Conservation (phyloP, 371 early-diverging fungal genomes). For the Mucor mucedo region DNA sequence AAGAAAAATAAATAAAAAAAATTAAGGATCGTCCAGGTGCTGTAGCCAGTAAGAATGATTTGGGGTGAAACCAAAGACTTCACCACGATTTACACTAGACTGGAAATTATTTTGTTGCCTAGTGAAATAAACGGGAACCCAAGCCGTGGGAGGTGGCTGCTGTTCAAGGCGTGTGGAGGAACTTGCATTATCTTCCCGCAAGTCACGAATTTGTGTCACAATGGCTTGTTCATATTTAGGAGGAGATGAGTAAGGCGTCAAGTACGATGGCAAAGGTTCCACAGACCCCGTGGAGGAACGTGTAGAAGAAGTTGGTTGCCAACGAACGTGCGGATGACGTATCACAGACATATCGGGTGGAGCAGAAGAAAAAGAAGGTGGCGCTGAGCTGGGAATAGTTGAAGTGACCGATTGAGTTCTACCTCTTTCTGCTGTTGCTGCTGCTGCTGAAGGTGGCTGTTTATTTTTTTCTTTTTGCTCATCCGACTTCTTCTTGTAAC, state of each 20-base stretch:
- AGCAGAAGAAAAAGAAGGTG: conserved; percentile 44
- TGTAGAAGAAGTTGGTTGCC: conserved; percentile 6
- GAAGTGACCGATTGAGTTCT: conserved; percentile 2
- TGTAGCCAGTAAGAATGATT: conserved; percentile 14
- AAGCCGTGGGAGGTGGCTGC: background rate
- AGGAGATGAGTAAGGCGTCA: conserved; percentile 39
- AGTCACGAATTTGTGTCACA: conserved; percentile 49
- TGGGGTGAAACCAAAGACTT: conserved; percentile 17
- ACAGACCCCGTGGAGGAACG: conserved; percentile 22
- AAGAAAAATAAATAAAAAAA: background rate
- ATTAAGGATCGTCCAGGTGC: background rate
- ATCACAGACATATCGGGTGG: conserved; percentile 24
- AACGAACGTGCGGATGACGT: conserved; percentile 4
- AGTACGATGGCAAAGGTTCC: conserved; percentile 45
- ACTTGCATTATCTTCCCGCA: conserved; percentile 11
- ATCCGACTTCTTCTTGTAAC: conserved; percentile 16
- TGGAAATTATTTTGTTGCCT: conserved; percentile 2
- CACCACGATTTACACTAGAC: background rate
- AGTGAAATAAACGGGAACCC: conserved; percentile 28
- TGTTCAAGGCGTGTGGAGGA: background rate
- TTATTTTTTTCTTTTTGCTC: background rate
- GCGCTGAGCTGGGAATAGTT: conserved; percentile 34
- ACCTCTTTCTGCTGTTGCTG: background rate
- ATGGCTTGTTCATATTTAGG: conserved; percentile 57
- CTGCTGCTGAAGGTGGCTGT: background rate